These are phyloP conservation scores for Setaria viridis DNA, from an alignment of 202 grass and related monocot species.

Conservation along the genomic window DNA sequence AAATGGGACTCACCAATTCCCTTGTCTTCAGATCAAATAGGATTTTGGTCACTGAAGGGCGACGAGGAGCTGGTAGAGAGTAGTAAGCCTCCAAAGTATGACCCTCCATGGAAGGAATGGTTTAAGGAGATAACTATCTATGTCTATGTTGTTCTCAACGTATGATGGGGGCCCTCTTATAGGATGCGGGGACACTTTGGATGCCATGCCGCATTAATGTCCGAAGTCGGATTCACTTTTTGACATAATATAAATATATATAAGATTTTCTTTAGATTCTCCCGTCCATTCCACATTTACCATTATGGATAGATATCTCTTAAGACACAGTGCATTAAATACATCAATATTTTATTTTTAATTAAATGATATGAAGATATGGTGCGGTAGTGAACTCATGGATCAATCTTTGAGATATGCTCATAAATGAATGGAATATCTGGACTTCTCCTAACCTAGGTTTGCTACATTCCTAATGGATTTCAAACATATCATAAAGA, in stretches of 20 bases:
- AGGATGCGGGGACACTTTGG: not conserved
- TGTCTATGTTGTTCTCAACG: not conserved
- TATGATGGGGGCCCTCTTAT: not conserved
- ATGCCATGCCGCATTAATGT: not conserved
- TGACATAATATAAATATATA: not conserved
- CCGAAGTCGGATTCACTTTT: not conserved
- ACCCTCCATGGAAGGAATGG: not conserved
- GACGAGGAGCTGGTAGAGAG: not conserved
- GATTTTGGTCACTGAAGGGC: not conserved
- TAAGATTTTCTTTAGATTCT: not conserved
- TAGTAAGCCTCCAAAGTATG: too few species aligned
- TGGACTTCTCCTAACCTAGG: not conserved
- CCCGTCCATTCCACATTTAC: not conserved
- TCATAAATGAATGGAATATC: not conserved
- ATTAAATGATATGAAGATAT: not conserved
- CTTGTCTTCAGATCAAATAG: not conserved
- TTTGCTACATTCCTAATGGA: not conserved
- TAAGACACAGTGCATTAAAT: not conserved
- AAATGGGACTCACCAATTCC: not conserved
- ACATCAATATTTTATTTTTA: not conserved
- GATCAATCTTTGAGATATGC: not conserved
- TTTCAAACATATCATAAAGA: not conserved
- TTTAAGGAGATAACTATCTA: not conserved
- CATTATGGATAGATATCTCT: not conserved
- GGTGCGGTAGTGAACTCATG: not conserved